Percentiles rank a stretch among this genome's conserved stretches.
phyloP scores from a whole-genome alignment of 192 early-diverging fungal species.

The Coemansia sp. region DNA sequence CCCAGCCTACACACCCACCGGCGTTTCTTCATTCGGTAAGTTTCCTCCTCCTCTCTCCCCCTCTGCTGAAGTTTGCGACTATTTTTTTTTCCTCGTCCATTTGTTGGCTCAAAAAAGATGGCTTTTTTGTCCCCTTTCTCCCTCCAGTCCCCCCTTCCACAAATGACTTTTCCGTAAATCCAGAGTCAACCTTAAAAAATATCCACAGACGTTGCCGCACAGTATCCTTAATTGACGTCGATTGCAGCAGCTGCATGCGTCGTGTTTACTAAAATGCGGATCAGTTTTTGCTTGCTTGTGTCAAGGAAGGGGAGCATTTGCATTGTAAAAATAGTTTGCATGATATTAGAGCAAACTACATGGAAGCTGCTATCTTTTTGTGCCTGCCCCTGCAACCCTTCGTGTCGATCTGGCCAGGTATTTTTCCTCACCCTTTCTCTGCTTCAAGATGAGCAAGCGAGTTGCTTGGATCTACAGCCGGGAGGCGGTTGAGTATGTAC shows the following conservation, averaged over 20 bases:
- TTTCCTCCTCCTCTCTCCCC: conserved; percentile 3
- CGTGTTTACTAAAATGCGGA: neutral
- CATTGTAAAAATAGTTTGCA: conserved; percentile 2
- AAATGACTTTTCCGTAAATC: conserved; percentile 1
- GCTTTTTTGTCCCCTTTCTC: no score
- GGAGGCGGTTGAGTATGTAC: no score
- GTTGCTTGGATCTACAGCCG: no score
- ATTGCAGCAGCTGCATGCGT: neutral
- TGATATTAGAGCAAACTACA: no score
- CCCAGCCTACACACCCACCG: conserved; percentile 20
- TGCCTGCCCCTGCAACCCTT: neutral
- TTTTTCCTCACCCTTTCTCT: no score
- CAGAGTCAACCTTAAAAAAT: neutral
- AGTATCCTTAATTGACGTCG: conserved; percentile 8
- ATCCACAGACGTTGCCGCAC: neutral
- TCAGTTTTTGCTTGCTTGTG: neutral
- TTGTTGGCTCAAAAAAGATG: neutral
- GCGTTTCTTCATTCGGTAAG: conserved; percentile 41
- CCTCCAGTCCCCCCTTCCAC: neutral
- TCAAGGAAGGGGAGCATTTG: no score
- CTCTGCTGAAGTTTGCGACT: neutral
- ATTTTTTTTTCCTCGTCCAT: neutral
- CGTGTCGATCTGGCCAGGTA: no score
- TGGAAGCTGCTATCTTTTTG: no score
- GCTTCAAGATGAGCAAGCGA: no score